Percentiles rank a stretch among this genome's conserved stretches.
phyloP scores from a whole-genome alignment of 371 early-diverging fungal species.

The Coemansia sp. region DNA sequence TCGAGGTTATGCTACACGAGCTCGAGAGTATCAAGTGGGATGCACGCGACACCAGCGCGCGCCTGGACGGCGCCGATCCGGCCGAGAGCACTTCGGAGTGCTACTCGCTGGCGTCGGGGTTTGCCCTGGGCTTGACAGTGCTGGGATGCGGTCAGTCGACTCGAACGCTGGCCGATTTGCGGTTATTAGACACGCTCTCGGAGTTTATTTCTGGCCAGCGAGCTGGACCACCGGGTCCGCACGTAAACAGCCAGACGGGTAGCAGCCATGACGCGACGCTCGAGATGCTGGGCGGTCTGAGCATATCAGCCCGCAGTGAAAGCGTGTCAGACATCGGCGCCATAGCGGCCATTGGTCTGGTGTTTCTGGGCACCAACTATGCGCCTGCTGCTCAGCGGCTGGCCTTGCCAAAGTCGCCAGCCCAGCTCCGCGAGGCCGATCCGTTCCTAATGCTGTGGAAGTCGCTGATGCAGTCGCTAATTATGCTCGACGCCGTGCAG shows the following conservation, averaged over 20 bases:
- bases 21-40: slow-evolving; percentile 53
- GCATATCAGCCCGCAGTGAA: not conserved
- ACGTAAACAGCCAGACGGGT: too few species aligned
- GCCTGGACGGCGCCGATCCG: slow-evolving; percentile 44
- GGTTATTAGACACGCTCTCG: slow-evolving; percentile 60
- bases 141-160: slow-evolving; percentile 67
- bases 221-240: not conserved
- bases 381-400: slow-evolving; percentile 62
- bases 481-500: slow-evolving; percentile 70
- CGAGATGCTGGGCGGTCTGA: slow-evolving; percentile 15
- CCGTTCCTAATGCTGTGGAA: slow-evolving; percentile 73
- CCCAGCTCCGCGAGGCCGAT: slow-evolving; percentile 64
- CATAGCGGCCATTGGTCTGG: slow-evolving; percentile 78
- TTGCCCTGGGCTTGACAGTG: slow-evolving; percentile 77
- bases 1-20: slow-evolving; percentile 69
- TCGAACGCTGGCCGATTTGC: slow-evolving; percentile 57
- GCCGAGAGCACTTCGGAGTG: slow-evolving; percentile 54
- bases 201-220: slow-evolving; percentile 52
- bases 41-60: slow-evolving; percentile 44
- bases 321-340: slow-evolving; percentile 53
- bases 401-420: slow-evolving; percentile 57
- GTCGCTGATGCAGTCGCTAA: slow-evolving; percentile 63
- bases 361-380: slow-evolving; percentile 79
- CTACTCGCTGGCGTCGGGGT: slow-evolving; percentile 73
- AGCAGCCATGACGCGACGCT: not conserved